These are phyloP conservation scores for Penicillium paxilli DNA, from an alignment of 495 filamentous ascomycete species.

Conservation along the genomic window DNA sequence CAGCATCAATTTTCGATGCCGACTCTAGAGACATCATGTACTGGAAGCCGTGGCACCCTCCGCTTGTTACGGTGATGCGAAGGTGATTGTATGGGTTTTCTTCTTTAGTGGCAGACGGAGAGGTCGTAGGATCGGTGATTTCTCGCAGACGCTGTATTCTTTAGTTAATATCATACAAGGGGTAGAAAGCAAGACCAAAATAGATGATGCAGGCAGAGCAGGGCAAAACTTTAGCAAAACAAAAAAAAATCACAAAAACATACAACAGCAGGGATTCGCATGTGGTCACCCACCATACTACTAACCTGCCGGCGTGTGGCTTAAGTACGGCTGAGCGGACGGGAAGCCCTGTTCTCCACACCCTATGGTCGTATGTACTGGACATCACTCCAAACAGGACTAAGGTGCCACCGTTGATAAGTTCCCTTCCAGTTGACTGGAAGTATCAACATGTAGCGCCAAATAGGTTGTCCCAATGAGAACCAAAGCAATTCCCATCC, in stretches of 20 bases:
- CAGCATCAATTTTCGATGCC: slow-evolving; percentile 53
- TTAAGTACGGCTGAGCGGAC: slow-evolving; percentile 53
- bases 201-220: too few relatives aligned
- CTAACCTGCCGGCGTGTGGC: slow-evolving; percentile 51
- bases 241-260: slow-evolving; percentile 33
- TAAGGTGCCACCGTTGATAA: slow-evolving; percentile 6
- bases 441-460: background rate
- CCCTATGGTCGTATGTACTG: slow-evolving; percentile 50
- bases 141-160: slow-evolving; percentile 62
- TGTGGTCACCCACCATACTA: slow-evolving; percentile 54
- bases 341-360: slow-evolving; percentile 53
- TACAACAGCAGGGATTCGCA: slow-evolving; percentile 52
- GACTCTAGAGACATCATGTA: slow-evolving; percentile 87
- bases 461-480: background rate
- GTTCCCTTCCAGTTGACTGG: background rate
- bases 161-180: slow-evolving; percentile 23
- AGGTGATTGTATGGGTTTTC: slow-evolving; percentile 79
- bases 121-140: slow-evolving; percentile 49
- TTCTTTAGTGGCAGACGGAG: slow-evolving; percentile 56
- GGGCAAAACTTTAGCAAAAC: too few relatives aligned
- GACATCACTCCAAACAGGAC: slow-evolving; percentile 1
- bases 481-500: slow-evolving; percentile 4
- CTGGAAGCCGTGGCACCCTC: slow-evolving; percentile 97
- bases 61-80: slow-evolving; percentile 85
- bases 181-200: slow-evolving; percentile 4